These are phyloP conservation scores for Tulasnella sp. DNA, from an alignment of 768 basidiomycete genomes.

Conservation along the genomic window DNA sequence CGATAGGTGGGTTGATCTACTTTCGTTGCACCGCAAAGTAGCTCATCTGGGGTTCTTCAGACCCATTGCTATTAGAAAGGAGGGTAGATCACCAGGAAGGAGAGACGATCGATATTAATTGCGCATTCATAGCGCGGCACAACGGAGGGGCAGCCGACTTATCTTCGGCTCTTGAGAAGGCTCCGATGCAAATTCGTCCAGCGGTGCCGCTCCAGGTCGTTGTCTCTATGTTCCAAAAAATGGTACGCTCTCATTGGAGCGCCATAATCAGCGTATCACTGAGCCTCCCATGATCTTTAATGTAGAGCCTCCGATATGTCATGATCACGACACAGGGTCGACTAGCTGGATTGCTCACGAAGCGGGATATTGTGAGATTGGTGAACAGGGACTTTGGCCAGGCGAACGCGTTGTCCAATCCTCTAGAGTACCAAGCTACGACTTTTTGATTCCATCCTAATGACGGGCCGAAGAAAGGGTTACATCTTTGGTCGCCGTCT, in stretches of 20 bases:
- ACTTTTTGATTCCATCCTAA: too few species aligned
- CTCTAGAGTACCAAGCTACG: background rate
- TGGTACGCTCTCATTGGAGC: too few species aligned
- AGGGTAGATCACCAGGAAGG: background rate
- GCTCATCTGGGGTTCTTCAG: conserved; percentile 22
- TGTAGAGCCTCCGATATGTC: conserved; percentile 60
- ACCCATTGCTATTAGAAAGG: conserved; percentile 1
- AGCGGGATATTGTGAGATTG: conserved; percentile 46
- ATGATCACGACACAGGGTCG: conserved; percentile 52
- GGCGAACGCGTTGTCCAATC: conserved; percentile 2
- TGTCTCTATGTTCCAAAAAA: conserved; percentile 63
- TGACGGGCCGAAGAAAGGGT: too few species aligned
- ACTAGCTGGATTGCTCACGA: conserved; percentile 57
- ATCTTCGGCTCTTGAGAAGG: conserved; percentile 33
- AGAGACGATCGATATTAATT: background rate
- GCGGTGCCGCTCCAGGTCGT: conserved; percentile 62
- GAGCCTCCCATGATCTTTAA: too few species aligned
- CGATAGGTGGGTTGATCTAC: conserved; percentile 27
- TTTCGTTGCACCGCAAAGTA: too few species aligned
- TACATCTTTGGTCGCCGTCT: too few species aligned
- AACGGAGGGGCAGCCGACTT: conserved; percentile 24
- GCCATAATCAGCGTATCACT: too few species aligned
- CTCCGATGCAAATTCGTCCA: conserved; percentile 52
- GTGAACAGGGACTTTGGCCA: conserved; percentile 11
- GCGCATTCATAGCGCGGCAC: background rate